These are phyloP conservation scores for Blumeria graminis DNA, from an alignment of 2,329 filamentous ascomycete species.

Conservation along the genomic window DNA sequence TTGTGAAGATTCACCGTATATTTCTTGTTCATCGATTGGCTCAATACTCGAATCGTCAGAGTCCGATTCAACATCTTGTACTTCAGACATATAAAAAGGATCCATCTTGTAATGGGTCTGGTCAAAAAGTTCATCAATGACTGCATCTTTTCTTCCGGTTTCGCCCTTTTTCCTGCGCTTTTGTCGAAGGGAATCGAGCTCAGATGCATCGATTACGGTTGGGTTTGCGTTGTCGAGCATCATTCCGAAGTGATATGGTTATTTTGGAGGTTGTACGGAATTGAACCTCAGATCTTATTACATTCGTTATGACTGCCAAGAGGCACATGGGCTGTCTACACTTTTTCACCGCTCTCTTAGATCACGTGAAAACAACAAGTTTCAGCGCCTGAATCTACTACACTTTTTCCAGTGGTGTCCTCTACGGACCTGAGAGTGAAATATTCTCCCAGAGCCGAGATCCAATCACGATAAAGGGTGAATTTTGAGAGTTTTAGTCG, in stretches of 20 bases:
- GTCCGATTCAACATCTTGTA: conserved; percentile 14
- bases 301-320: too few relatives aligned
- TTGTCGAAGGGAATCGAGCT: conserved; percentile 59
- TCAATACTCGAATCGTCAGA: conserved; percentile 40
- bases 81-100: conserved; percentile 15
- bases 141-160: conserved; percentile 11
- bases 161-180: conserved; percentile 24
- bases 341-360: too few relatives aligned
- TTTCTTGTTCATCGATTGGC: conserved; percentile 88
- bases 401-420: too few relatives aligned
- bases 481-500: too few relatives aligned
- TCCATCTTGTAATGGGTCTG: conserved; percentile 13
- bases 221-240: conserved; percentile 61
- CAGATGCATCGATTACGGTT: conserved; percentile 66
- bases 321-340: too few relatives aligned
- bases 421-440: too few relatives aligned
- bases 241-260: neutral
- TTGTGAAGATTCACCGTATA: conserved; percentile 41
- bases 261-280: too few relatives aligned
- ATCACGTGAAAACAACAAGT: too few relatives aligned
- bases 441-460: too few relatives aligned
- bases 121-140: conserved; percentile 11
- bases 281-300: too few relatives aligned
- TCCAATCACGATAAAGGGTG: too few relatives aligned
- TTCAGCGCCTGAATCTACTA: neutral